phyloP scores from a whole-genome alignment of 73 alveolate species.

The Paramecium biaurelia region DNA sequence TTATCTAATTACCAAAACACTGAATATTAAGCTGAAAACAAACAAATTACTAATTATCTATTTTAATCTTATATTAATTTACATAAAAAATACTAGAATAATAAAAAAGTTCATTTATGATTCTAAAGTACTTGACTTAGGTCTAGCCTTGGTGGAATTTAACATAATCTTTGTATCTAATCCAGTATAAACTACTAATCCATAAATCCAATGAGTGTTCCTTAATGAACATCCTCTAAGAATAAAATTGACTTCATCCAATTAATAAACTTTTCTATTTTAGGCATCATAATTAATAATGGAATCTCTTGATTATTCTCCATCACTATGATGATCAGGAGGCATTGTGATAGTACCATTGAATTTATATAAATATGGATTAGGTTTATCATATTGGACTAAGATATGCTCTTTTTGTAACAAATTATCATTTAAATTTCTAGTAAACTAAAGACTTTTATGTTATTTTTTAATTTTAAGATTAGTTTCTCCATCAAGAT shows the following conservation, averaged over 20 bases:
- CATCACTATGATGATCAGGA: not conserved
- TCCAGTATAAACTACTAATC: conserved; percentile 90
- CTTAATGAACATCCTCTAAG: conserved; percentile 85
- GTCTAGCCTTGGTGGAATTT: conserved; percentile 62
- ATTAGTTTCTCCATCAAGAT: conserved; percentile 98
- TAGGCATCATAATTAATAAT: not conserved
- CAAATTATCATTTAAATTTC: not conserved
- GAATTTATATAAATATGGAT: conserved; percentile 59
- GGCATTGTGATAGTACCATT: conserved; percentile 43
- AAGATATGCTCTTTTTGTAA: not conserved
- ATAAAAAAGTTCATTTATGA: conserved; percentile 32
- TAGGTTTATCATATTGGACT: conserved; percentile 54
- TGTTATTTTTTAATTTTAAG: conserved; percentile 88
- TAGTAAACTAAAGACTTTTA: conserved; percentile 27
- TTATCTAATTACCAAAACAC: conserved; percentile 39
- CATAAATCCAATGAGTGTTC: conserved; percentile 89
- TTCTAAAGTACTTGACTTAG: not conserved
- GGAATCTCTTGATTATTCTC: not conserved
- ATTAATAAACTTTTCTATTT: not conserved
- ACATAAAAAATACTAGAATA: conserved; percentile 38
- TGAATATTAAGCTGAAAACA: conserved; percentile 10
- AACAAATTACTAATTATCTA: conserved; percentile 46
- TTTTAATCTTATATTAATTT: not conserved
- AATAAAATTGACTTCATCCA: conserved; percentile 31
- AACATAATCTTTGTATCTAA: conserved; percentile 92